Conservation (phyloP, 257 asterid genomes). For the Ilex asprella region DNA sequence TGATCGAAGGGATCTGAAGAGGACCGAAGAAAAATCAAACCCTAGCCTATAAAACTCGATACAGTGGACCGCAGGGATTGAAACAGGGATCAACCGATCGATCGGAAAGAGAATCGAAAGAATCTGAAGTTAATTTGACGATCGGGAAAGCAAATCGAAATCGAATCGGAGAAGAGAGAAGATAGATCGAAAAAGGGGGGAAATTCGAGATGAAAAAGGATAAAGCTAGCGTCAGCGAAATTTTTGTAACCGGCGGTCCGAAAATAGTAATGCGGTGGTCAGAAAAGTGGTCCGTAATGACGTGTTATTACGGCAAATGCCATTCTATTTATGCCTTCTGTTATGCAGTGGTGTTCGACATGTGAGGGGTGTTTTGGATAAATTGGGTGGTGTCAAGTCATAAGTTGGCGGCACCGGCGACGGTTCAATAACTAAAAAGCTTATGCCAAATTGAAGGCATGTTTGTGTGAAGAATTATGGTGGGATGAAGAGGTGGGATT, state of each 20-base stretch:
- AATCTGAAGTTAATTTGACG: conserved; percentile 18
- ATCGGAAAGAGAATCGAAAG: conserved; percentile 24
- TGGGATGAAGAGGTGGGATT: no score
- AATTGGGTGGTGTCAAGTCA: no score
- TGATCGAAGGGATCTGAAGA: conserved; percentile 30
- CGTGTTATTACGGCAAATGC: conserved; percentile 3
- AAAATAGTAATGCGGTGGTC: conserved; percentile 5
- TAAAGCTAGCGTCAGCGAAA: conserved; percentile 12
- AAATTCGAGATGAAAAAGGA: conserved; percentile 6
- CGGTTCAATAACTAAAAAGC: no score
- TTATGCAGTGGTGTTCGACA: no score
- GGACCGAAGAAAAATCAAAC: conserved; percentile 15
- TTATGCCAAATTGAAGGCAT: no score
- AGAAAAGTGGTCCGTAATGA: background rate
- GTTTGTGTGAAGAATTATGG: no score
- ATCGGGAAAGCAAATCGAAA: conserved; percentile 6
- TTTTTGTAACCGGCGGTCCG: conserved; percentile 14
- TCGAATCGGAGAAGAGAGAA: conserved; percentile 11
- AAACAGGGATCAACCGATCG: conserved; percentile 31
- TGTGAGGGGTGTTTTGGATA: no score
- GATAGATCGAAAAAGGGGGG: conserved; percentile 5
- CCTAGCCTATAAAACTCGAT: conserved; percentile 33
- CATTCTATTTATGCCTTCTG: background rate
- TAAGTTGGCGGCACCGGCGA: no score
- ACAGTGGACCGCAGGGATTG: conserved; percentile 9